These are phyloP conservation scores for Persicaria maculosa DNA, from an alignment of 148 eudicot species.

Conservation along the genomic window DNA sequence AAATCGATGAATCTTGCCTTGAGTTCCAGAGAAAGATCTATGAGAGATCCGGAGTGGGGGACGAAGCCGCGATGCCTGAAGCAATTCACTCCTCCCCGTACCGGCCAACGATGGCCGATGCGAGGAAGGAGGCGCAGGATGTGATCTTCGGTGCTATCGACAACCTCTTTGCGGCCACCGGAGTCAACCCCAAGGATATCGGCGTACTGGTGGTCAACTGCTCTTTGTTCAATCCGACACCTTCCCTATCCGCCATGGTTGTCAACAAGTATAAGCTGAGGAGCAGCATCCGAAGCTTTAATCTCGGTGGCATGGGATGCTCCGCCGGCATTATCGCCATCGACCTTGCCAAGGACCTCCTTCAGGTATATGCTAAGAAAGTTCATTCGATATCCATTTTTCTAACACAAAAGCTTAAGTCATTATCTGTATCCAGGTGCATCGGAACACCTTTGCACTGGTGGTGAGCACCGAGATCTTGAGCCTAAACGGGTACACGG, in stretches of 20 bases:
- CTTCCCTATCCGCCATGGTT: constrained; percentile 11
- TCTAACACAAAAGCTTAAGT: too few relatives aligned
- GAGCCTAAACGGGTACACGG: constrained; percentile 2
- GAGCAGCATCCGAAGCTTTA: constrained; percentile 7
- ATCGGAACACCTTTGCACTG: constrained; percentile 6
- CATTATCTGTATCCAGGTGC: neutral
- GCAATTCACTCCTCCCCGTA: constrained; percentile 4
- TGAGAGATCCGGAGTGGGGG: constrained; percentile 14
- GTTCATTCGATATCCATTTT: neutral
- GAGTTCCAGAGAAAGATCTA: constrained; percentile 12
- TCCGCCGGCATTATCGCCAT: constrained; percentile 11
- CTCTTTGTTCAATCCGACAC: constrained; percentile 14
- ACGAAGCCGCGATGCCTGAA: constrained; percentile 5
- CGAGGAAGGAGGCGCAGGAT: constrained; percentile 8
- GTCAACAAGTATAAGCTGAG: constrained; percentile 13
- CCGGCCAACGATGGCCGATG: constrained; percentile 2
- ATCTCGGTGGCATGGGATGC: constrained; percentile 17
- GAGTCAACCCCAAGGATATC: constrained; percentile 2
- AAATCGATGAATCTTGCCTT: constrained; percentile 1
- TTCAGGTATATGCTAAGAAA: neutral
- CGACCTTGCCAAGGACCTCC: constrained; percentile 13
- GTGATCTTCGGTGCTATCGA: constrained; percentile 10
- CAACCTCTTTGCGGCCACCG: neutral
- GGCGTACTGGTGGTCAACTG: constrained; percentile 11
- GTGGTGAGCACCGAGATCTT: constrained; percentile 12